phyloP scores from a whole-genome alignment of 2,329 filamentous ascomycete species.

The Sphaerostilbella broomeana region DNA sequence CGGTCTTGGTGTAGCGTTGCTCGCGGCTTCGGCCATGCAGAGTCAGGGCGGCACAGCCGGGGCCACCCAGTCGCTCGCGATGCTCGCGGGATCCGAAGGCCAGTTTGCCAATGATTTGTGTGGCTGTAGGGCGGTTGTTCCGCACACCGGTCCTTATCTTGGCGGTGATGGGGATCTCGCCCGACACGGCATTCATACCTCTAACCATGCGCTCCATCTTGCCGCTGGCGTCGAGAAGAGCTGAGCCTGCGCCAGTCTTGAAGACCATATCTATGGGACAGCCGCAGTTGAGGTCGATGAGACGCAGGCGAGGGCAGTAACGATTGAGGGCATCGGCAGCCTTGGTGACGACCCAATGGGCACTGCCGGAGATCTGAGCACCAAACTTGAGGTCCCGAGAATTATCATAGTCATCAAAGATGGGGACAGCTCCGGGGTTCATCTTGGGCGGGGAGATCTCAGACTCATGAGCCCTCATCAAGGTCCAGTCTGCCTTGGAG shows the following conservation, averaged over 20 bases:
- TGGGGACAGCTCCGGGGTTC: conserved; percentile 38
- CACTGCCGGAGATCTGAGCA: conserved; percentile 86
- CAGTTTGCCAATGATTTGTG: conserved; percentile 75
- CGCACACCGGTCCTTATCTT: conserved; percentile 92
- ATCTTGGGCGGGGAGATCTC: conserved; percentile 70
- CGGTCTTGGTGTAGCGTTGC: conserved; percentile 83
- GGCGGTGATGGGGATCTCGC: conserved; percentile 83
- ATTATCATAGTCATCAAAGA: conserved; percentile 76
- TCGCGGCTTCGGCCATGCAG: conserved; percentile 90
- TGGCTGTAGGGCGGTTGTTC: conserved; percentile 70
- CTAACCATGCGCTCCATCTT: conserved; percentile 93
- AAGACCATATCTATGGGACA: conserved; percentile 95
- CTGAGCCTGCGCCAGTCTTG: conserved; percentile 81
- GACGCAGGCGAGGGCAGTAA: conserved; percentile 73
- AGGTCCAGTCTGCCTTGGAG: conserved; percentile 85
- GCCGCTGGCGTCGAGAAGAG: conserved; percentile 76
- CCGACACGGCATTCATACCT: conserved; percentile 91
- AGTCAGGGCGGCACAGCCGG: conserved; percentile 90
- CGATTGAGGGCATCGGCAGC: conserved; percentile 73
- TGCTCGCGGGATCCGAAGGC: conserved; percentile 73
- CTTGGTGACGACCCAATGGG: conserved; percentile 85
- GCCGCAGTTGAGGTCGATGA: conserved; percentile 94
- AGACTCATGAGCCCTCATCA: conserved; percentile 85
- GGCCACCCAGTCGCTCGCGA: conserved; percentile 61
- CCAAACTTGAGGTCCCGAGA: conserved; percentile 80